phyloP scores from a whole-genome alignment of 2,329 filamentous ascomycete genomes.

The Purpureocillium lavendulum region DNA sequence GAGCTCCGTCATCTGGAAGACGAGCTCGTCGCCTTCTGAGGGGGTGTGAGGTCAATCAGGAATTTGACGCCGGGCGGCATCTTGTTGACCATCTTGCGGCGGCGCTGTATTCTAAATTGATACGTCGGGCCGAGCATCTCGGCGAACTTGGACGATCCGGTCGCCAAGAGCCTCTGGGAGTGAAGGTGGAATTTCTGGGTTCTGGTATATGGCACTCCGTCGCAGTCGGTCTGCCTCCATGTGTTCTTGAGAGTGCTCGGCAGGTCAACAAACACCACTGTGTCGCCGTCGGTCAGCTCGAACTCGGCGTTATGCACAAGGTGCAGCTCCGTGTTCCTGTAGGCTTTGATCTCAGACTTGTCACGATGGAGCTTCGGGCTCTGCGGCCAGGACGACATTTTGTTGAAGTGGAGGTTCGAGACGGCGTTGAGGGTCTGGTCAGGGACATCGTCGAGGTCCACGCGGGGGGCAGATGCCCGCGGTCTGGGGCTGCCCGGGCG shows the following conservation, averaged over 20 bases:
- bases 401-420: no score
- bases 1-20: constrained; percentile 48
- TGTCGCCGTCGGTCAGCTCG: constrained; percentile 29
- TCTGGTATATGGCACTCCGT: constrained; percentile 18
- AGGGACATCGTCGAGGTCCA: no score
- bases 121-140: constrained; percentile 32
- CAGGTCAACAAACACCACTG: constrained; percentile 34
- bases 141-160: constrained; percentile 38
- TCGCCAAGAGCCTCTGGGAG: constrained; percentile 35
- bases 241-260: constrained; percentile 13
- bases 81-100: constrained; percentile 23
- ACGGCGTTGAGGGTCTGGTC: no score
- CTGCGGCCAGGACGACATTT: no score
- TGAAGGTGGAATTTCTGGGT: constrained; percentile 33
- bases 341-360: constrained; percentile 8
- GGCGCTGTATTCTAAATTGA: constrained; percentile 30
- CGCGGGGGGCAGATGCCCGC: no score
- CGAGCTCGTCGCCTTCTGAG: constrained; percentile 52
- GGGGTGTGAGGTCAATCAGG: constrained; percentile 57
- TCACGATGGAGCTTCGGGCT: no score
- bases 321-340: constrained; percentile 16
- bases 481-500: no score
- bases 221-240: constrained; percentile 21
- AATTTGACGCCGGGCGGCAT: constrained; percentile 41
- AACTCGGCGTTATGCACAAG: constrained; percentile 16